phyloP scores from a whole-genome alignment of 1,284 basidiomycete genomes.

The Boletus putidus region DNA sequence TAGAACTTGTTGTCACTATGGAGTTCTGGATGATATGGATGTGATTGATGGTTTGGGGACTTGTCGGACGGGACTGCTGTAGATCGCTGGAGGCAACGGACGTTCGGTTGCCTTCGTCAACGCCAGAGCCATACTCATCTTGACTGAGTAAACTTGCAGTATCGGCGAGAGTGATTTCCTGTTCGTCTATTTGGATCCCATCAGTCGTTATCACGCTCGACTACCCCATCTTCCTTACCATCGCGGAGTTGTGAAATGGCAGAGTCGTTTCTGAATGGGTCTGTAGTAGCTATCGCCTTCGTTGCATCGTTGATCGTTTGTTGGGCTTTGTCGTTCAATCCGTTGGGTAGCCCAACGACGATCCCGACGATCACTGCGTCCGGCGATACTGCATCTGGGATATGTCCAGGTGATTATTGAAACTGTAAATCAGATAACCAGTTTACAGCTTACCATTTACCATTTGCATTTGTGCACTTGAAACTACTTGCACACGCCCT shows the following conservation, averaged over 20 bases:
- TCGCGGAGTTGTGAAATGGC: constrained; percentile 8
- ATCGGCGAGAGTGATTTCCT: constrained; percentile 5
- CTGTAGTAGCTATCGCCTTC: background rate
- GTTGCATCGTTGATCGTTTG: constrained; percentile 7
- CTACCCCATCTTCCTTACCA: constrained; percentile 7
- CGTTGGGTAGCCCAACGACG: constrained; percentile 1
- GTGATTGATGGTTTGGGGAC: background rate
- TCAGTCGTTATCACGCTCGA: background rate
- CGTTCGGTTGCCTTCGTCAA: background rate
- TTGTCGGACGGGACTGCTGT: constrained; percentile 1
- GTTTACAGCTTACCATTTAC: background rate
- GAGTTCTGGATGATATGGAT: constrained; percentile 7
- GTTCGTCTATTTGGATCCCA: constrained; percentile 10
- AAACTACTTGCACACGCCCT: background rate
- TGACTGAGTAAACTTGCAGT: constrained; percentile 8
- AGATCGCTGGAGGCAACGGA: background rate
- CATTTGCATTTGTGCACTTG: background rate
- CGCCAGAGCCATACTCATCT: background rate
- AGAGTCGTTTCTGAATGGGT: constrained; percentile 10
- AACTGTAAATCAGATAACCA: background rate
- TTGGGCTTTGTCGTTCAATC: background rate
- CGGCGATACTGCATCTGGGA: background rate
- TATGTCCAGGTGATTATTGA: background rate
- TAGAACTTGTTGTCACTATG: constrained; percentile 11
- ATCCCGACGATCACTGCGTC: background rate